Conservation (phyloP, 2,329 filamentous ascomycete genomes). For the Ceratocystis alfenasii region DNA sequence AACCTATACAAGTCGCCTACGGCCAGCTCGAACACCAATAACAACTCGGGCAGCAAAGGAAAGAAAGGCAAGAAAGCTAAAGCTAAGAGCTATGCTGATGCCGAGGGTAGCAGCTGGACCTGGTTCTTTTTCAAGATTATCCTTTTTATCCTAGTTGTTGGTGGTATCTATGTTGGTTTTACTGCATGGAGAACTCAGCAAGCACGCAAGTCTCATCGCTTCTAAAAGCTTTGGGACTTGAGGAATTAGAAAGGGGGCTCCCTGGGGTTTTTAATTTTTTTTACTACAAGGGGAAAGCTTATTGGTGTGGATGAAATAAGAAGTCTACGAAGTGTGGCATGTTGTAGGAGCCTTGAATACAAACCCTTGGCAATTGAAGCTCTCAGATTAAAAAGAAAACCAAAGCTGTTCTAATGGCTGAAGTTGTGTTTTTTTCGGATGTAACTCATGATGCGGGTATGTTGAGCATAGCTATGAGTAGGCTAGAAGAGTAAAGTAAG, state of each 20-base stretch:
- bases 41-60: slow-evolving; percentile 31
- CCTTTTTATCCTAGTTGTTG: slow-evolving; percentile 56
- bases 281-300: not conserved
- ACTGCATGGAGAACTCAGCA: slow-evolving; percentile 65
- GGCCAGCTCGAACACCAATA: slow-evolving; percentile 27
- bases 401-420: not conserved
- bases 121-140: slow-evolving; percentile 70
- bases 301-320: not conserved
- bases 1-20: slow-evolving; percentile 66
- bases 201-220: slow-evolving; percentile 44
- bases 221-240: slow-evolving; percentile 30
- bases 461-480: too few relatives aligned
- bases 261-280: not conserved
- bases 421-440: too few relatives aligned
- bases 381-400: not conserved
- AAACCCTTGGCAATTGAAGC: not conserved
- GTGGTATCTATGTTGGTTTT: slow-evolving; percentile 71
- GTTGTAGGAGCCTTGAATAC: slow-evolving; percentile 6
- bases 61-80: slow-evolving; percentile 31
- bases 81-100: slow-evolving; percentile 20
- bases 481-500: too few relatives aligned
- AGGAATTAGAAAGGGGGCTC: not conserved
- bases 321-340: not conserved
- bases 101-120: slow-evolving; percentile 41
- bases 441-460: too few relatives aligned